phyloP scores from a whole-genome alignment of 208 protist species.

The Leishmania arabica region DNA sequence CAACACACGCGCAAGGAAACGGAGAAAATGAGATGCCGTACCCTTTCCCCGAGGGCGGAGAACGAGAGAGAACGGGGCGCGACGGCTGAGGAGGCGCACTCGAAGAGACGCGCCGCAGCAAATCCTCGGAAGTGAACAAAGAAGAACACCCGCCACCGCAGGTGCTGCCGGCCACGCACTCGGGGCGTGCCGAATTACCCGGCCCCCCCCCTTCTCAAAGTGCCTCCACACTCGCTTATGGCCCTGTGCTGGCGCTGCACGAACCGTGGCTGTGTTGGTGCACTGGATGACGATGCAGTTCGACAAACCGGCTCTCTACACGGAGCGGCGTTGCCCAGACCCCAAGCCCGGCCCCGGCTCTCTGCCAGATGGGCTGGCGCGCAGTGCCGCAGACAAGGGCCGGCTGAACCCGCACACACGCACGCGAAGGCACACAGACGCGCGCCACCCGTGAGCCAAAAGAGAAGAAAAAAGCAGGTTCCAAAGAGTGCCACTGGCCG shows the following conservation, averaged over 20 bases:
- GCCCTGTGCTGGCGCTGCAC: not conserved
- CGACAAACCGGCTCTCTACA: constrained; percentile 2
- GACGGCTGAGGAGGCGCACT: not conserved
- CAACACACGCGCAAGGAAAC: not conserved
- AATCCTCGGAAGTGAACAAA: not conserved
- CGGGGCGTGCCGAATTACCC: not conserved
- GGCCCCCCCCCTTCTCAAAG: not conserved
- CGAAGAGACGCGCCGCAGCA: not conserved
- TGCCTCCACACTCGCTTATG: not conserved
- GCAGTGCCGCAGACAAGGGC: not conserved
- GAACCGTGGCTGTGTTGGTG: not conserved
- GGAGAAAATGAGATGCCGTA: not conserved
- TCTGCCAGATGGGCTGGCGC: not conserved
- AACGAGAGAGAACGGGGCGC: not conserved
- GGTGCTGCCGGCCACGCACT: not conserved
- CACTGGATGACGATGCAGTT: not conserved
- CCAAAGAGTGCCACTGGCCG: not conserved
- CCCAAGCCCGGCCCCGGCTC: not conserved
- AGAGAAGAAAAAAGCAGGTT: no score
- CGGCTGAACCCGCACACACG: not conserved
- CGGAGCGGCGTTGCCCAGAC: not conserved
- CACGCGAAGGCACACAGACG: not conserved
- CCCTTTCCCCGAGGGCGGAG: not conserved
- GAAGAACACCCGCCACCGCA: not conserved
- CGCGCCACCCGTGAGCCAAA: not conserved